phyloP scores from a whole-genome alignment of 2,329 filamentous ascomycete species.

The Alternaria burnsii region DNA sequence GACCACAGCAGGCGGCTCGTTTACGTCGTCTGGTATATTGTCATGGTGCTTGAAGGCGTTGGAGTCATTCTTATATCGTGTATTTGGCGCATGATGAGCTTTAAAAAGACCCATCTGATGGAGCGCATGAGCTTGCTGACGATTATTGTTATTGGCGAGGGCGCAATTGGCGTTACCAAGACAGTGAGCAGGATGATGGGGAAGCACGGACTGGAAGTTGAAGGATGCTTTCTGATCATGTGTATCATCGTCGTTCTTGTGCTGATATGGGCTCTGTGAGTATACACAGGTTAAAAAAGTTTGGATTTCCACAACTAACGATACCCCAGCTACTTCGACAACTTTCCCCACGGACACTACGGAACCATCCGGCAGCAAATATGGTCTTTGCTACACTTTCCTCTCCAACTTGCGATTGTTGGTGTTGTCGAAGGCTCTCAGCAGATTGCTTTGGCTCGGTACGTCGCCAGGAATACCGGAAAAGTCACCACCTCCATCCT shows the following conservation, averaged over 20 bases:
- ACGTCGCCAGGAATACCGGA: conserved; percentile 55
- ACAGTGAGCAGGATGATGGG: conserved; percentile 57
- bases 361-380: conserved; percentile 66
- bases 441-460: conserved; percentile 62
- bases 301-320: not conserved
- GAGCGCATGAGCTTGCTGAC: conserved; percentile 71
- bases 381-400: conserved; percentile 67
- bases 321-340: conserved; percentile 60
- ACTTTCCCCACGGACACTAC: conserved; percentile 60
- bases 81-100: conserved; percentile 65
- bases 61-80: conserved; percentile 63
- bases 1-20: conserved; percentile 26
- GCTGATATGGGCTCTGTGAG: conserved; percentile 67
- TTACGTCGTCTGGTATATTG: conserved; percentile 49
- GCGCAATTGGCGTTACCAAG: conserved; percentile 68
- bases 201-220: conserved; percentile 45
- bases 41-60: conserved; percentile 63
- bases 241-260: conserved; percentile 51
- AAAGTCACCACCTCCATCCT: conserved; percentile 52
- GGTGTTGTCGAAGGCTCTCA: conserved; percentile 70
- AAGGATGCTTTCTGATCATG: conserved; percentile 48
- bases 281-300: not conserved
- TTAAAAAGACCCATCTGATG: conserved; percentile 69
- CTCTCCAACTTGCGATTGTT: conserved; percentile 69
- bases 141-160: conserved; percentile 72